Base-by-base conservation (phyloP, 129 eudicot species). In the Chrysanthemum lavandulifolium region DNA sequence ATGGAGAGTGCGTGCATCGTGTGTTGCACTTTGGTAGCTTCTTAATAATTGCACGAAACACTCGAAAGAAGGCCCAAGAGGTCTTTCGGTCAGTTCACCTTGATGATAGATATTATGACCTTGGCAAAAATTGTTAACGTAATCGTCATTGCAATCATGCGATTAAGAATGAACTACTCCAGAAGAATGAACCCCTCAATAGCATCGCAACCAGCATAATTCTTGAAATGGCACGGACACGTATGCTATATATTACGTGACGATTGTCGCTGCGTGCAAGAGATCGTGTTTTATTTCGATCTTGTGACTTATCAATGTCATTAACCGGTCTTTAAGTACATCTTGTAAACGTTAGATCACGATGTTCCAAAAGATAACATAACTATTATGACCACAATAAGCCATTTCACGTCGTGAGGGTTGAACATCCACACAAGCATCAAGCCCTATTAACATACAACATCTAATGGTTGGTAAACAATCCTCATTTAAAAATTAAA, bases 351-450 rank as follows among this genome's bases (percentile, higher is more conserved):
- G 13, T 9, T 10, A 52, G 18, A 27, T 61, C 77, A 69, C 25
- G 77, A 73, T n/a, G 16, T 47, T 27, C 77, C 77, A 61, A 73
- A 49, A 23, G 77, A 23, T 43, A 61, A 36, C 0, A 71, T 33
- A 61, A 73, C 56, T 7, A 73, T 18, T 25, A 40, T 2, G 16
- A 48, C 3, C 33, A 61, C 61, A 61, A 61, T 29, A 73, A 73
- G 69, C 52, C 68, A 72, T 14, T 47, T 62, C 21, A 50, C 70
- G 18, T 50, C 78, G 3, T 63, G 63, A 13, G 71, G 78, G 63
- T 73, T 73, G 63, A 73, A 63, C 71, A 73, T 6, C 71, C 62
- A 73, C 55, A 73, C 33, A 63, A 73, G 61, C 55, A 52, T 4
- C 55, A 73, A 63, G n/a, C 78, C 78, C 71, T 73, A 45, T 52